These are phyloP conservation scores for Aureobasidium lini DNA, from an alignment of 2,329 filamentous ascomycete genomes.

Conservation along the genomic window DNA sequence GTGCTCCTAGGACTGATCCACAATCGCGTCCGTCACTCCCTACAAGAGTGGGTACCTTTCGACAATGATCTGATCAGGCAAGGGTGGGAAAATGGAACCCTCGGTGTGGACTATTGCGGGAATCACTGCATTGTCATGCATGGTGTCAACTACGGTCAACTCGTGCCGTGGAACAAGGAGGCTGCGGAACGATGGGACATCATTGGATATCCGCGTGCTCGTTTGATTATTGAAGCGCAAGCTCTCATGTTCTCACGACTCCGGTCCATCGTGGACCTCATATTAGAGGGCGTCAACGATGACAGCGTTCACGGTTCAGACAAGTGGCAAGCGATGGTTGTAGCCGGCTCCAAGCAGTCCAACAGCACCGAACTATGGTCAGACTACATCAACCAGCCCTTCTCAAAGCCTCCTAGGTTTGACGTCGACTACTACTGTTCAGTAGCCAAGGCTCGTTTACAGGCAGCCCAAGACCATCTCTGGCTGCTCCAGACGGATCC, in stretches of 20 bases:
- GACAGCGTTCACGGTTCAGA: background rate
- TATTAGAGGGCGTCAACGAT: background rate
- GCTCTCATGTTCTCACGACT: slow-evolving; percentile 17
- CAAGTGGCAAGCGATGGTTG: background rate
- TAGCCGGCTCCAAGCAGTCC: background rate
- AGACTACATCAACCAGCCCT: slow-evolving; percentile 10
- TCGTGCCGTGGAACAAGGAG: slow-evolving; percentile 16
- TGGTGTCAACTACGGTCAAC: slow-evolving; percentile 13
- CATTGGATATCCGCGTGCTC: slow-evolving; percentile 20
- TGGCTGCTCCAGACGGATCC: slow-evolving; percentile 23
- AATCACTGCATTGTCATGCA: slow-evolving; percentile 14
- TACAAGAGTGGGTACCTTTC: background rate
- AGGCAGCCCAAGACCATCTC: slow-evolving; percentile 20
- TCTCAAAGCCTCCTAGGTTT: slow-evolving; percentile 17
- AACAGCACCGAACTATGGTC: background rate
- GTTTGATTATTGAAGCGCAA: slow-evolving; percentile 21
- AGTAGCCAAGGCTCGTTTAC: slow-evolving; percentile 13
- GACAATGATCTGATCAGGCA: background rate
- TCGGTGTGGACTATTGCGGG: background rate
- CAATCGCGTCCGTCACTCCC: background rate
- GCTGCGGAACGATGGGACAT: slow-evolving; percentile 18
- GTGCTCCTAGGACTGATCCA: background rate
- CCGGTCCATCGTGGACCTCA: slow-evolving; percentile 9
- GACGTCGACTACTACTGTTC: slow-evolving; percentile 17
- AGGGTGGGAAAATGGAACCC: background rate